Evolutionary conservation across 2,329 filamentous ascomycete genomes (phyloP).

Genomic region (Xylariaceae sp.): DNA sequence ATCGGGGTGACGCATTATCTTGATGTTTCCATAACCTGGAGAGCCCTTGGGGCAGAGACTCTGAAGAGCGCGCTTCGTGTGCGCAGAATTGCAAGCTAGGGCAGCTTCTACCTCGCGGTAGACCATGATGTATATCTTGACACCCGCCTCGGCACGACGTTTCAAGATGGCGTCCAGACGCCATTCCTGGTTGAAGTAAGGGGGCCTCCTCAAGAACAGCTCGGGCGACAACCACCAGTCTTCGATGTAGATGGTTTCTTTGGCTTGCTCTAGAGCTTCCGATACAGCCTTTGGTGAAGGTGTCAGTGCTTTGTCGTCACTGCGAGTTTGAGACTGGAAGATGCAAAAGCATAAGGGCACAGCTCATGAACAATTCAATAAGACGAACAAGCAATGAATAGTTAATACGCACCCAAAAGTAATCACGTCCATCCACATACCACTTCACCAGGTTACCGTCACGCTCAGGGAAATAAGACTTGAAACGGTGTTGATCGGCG

Average conservation of each 20-base stretch:
- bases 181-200: constrained; percentile 77
- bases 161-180: constrained; percentile 83
- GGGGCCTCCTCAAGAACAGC: constrained; percentile 78
- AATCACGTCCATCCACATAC: constrained; percentile 94
- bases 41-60: constrained; percentile 74
- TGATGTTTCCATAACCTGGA: constrained; percentile 83
- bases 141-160: constrained; percentile 80
- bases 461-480: constrained; percentile 85
- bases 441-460: constrained; percentile 87
- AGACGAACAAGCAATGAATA: too few relatives aligned
- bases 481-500: constrained; percentile 69
- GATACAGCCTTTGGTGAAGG: constrained; percentile 59
- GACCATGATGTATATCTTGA: constrained; percentile 89
- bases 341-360: too few relatives aligned
- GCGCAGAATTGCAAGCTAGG: constrained; percentile 83
- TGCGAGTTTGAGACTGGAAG: not conserved
- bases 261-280: constrained; percentile 79
- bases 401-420: constrained; percentile 63
- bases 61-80: constrained; percentile 83
- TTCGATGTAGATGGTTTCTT: constrained; percentile 89
- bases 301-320: constrained; percentile 1
- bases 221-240: constrained; percentile 97
- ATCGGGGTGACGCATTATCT: constrained; percentile 83
- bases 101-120: constrained; percentile 83
- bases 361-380: too few relatives aligned